Evolutionary conservation across 2,329 filamentous ascomycete genomes (phyloP).

Genomic region (Sclerotinia minor): DNA sequence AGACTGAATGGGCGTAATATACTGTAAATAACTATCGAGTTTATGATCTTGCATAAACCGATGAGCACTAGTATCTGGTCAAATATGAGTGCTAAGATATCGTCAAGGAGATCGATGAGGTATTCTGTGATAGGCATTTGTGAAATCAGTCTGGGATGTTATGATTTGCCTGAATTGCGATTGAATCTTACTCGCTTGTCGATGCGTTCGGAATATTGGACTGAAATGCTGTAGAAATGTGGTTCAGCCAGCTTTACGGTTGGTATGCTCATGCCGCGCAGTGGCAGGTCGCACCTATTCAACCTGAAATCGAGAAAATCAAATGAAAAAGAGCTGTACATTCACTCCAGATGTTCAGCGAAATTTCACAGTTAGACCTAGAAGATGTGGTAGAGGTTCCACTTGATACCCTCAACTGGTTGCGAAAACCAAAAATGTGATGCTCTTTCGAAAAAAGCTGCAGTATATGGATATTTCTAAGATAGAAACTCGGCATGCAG

Average conservation of each 20-base stretch:
- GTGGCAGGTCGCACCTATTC: background rate
- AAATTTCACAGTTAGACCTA: too few relatives aligned
- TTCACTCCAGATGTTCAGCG: background rate
- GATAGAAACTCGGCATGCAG: background rate
- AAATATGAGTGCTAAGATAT: background rate
- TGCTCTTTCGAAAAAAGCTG: background rate
- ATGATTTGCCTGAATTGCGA: background rate
- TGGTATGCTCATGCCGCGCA: background rate
- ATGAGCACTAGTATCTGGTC: background rate
- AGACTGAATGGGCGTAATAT: background rate
- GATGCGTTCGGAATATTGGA: background rate
- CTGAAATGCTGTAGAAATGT: background rate
- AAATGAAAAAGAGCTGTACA: background rate
- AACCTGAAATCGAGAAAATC: background rate
- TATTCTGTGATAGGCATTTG: background rate
- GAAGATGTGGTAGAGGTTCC: background rate
- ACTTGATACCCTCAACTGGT: background rate
- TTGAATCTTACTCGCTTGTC: background rate
- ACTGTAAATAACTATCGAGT: background rate
- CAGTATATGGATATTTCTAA: background rate
- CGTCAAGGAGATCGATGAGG: background rate
- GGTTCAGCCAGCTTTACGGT: background rate
- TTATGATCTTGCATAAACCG: background rate
- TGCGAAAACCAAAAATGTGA: background rate
- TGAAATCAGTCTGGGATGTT: background rate